Percentiles rank a stretch among this genome's conserved stretches.
Conservation (phyloP, 108 stramenopile genomes). For the Conticribra guillardii region DNA sequence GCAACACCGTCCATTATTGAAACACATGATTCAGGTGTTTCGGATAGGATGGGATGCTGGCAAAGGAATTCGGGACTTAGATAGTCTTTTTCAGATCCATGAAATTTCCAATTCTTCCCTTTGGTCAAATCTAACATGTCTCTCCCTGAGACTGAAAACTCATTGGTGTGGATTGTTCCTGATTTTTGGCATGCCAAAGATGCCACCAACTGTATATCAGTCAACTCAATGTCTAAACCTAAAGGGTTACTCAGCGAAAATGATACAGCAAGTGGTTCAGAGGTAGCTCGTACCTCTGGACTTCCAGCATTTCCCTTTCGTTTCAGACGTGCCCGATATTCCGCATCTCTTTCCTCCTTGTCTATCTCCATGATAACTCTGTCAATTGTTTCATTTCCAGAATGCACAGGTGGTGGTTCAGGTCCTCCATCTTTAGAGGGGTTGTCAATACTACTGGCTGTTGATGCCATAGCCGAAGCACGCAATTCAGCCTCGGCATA, state of each 20-base stretch:
- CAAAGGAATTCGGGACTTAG: conserved; percentile 66
- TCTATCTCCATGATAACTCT: conserved; percentile 75
- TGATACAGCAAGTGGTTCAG: conserved; percentile 76
- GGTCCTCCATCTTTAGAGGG: conserved; percentile 28
- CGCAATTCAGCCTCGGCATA: conserved; percentile 68
- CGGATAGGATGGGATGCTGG: conserved; percentile 35
- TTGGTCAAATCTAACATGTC: conserved; percentile 8
- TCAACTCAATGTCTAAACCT: conserved; percentile 61
- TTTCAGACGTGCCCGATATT: conserved; percentile 63
- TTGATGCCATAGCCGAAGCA: conserved; percentile 28
- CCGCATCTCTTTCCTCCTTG: conserved; percentile 65
- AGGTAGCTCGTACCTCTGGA: conserved; percentile 61
- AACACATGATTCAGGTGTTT: conserved; percentile 10
- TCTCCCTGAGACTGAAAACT: conserved; percentile 59
- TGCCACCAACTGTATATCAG: conserved; percentile 78
- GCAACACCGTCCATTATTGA: conserved; percentile 39
- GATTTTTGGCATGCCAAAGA: conserved; percentile 41
- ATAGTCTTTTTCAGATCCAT: conserved; percentile 65
- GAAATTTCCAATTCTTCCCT: conserved; percentile 62
- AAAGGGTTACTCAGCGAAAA: conserved; percentile 72
- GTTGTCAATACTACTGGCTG: conserved; percentile 23
- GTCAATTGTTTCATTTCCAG: conserved; percentile 63
- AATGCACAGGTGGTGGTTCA: conserved; percentile 48
- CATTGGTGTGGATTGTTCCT: conserved; percentile 62
- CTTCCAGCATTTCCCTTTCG: conserved; percentile 47